Evolutionary conservation across 1,284 basidiomycete genomes (phyloP).

Genomic region (Irpex sp.): DNA sequence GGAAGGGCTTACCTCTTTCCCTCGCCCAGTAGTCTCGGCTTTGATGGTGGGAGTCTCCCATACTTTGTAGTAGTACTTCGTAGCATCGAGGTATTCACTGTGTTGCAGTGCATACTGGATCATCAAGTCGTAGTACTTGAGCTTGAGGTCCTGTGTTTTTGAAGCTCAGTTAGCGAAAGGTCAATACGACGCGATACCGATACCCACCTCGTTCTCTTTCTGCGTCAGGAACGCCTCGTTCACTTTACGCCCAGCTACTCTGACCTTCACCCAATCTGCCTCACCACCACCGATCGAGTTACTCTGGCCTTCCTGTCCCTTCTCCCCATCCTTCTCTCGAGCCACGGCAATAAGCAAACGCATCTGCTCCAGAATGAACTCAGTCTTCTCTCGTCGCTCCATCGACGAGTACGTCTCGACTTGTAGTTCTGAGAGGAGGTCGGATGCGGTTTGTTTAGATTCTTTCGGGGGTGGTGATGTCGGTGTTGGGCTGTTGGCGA

Average conservation of each 20-base stretch:
- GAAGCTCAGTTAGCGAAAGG: not conserved
- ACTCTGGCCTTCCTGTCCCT: conserved; percentile 50
- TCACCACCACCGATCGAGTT: conserved; percentile 67
- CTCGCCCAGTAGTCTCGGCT: conserved; percentile 71
- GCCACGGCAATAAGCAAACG: conserved; percentile 76
- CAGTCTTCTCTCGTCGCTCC: conserved; percentile 97
- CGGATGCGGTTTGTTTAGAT: conserved; percentile 79
- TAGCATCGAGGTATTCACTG: conserved; percentile 87
- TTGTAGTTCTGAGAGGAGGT: conserved; percentile 91
- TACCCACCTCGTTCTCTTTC: conserved; percentile 77
- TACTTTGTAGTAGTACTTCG: conserved; percentile 94
- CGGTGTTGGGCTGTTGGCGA: conserved; percentile 41
- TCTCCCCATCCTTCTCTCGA: conserved; percentile 61
- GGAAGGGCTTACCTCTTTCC: conserved; percentile 57
- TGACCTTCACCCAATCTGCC: conserved; percentile 87
- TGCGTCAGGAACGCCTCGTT: conserved; percentile 93
- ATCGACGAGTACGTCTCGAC: conserved; percentile 99
- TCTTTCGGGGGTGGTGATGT: conserved; percentile 51
- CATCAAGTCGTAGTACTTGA: conserved; percentile 96
- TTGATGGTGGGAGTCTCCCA: conserved; percentile 95
- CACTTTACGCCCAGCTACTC: conserved; percentile 91
- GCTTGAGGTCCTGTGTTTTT: conserved; percentile 81
- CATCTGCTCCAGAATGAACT: conserved; percentile 99
- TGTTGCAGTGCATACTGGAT: conserved; percentile 89
- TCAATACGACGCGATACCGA: not conserved